phyloP scores from a whole-genome alignment of 257 asterid genomes.

The Ehretia macrophylla region DNA sequence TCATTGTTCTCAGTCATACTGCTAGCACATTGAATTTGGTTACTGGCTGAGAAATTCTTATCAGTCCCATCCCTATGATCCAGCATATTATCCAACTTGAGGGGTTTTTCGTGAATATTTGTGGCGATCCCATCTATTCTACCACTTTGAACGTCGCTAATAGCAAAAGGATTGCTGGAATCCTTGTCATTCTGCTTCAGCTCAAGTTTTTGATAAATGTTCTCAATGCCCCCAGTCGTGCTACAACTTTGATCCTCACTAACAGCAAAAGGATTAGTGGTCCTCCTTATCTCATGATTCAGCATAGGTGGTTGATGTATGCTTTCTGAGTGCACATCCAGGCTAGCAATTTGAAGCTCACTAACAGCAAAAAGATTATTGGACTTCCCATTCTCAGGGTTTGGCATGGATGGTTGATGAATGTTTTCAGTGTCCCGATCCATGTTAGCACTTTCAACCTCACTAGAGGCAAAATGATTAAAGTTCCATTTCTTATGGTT shows the following conservation, averaged over 20 bases:
- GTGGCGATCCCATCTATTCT: not conserved
- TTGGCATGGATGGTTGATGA: conserved; percentile 4
- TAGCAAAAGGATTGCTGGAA: not conserved
- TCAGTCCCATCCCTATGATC: conserved; percentile 3
- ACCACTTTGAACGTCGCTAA: not conserved
- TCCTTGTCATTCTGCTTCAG: not conserved
- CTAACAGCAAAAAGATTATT: not conserved
- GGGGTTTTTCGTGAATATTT: conserved; percentile 10
- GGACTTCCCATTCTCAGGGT: not conserved
- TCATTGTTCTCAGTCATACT: conserved; percentile 16
- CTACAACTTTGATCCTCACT: not conserved
- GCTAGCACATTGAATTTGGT: conserved; percentile 15
- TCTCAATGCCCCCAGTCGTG: not conserved
- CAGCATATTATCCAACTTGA: conserved; percentile 9
- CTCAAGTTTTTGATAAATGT: not conserved
- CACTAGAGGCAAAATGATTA: not conserved
- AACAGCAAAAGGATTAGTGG: not conserved
- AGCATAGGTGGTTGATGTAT: not conserved
- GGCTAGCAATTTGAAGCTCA: not conserved
- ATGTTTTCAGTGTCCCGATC: not conserved
- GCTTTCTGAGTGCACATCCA: not conserved
- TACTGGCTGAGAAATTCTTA: conserved; percentile 4
- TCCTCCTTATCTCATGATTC: not conserved
- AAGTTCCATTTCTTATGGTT: not conserved
- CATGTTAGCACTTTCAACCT: not conserved